Conservation (phyloP, 352 stramenopile species). For the Phytophthora sansomeana region DNA sequence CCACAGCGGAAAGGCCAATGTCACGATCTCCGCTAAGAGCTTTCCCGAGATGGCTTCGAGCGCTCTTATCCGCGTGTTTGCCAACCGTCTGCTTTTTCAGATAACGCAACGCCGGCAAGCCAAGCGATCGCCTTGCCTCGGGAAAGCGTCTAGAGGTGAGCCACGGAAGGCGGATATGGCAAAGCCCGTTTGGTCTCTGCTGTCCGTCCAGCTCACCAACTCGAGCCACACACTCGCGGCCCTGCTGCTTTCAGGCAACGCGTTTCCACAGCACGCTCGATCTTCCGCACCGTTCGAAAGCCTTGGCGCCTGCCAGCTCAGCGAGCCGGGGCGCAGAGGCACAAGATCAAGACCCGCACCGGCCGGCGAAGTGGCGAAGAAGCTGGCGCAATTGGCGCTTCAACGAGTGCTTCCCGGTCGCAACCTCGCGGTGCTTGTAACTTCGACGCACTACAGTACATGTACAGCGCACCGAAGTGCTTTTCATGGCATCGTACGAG, state of each 20-base stretch:
- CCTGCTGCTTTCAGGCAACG: constrained; percentile 30
- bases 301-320: too few species aligned
- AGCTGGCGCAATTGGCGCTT: constrained; percentile 9
- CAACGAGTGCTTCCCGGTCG: constrained; percentile 11
- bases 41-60: background rate
- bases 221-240: constrained; percentile 12
- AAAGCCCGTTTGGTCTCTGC: constrained; percentile 23
- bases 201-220: constrained; percentile 9
- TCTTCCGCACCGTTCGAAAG: constrained; percentile 21
- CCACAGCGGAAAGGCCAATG: constrained; percentile 1
- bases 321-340: too few species aligned
- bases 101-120: constrained; percentile 4
- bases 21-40: constrained; percentile 13
- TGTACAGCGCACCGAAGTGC: constrained; percentile 6
- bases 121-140: constrained; percentile 19
- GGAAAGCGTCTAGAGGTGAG: constrained; percentile 25
- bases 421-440: background rate
- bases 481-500: constrained; percentile 14
- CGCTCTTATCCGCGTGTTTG: constrained; percentile 28
- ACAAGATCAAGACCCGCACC: too few species aligned
- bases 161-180: constrained; percentile 12
- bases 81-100: constrained; percentile 23
- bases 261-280: constrained; percentile 10
- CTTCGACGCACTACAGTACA: background rate
- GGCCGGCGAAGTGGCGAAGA: constrained; percentile 10